Evolutionary conservation across 2,329 filamentous ascomycete species (phyloP).

Genomic region (Diplodia intermedia): DNA sequence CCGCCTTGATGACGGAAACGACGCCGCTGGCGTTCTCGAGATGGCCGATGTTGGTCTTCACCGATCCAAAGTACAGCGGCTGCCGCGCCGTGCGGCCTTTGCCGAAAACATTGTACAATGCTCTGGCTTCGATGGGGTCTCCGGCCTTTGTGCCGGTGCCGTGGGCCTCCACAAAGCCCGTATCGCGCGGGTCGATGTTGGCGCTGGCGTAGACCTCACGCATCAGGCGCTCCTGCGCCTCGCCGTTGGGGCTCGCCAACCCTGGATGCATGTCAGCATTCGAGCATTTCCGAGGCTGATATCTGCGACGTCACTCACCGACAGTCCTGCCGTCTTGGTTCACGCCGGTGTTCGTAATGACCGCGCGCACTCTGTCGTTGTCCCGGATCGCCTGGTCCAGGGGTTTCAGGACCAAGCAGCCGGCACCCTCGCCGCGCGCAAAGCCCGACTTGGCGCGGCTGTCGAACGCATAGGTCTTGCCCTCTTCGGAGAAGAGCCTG

Average conservation of each 20-base stretch:
- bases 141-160: constrained; percentile 67
- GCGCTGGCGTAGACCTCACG: constrained; percentile 46
- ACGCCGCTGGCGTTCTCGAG: constrained; percentile 43
- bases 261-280: constrained; percentile 44
- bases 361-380: constrained; percentile 59
- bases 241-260: constrained; percentile 64
- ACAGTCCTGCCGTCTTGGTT: constrained; percentile 58
- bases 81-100: constrained; percentile 38
- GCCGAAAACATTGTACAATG: constrained; percentile 31
- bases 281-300: too few species aligned
- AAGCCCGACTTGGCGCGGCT: constrained; percentile 66
- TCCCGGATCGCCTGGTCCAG: constrained; percentile 64
- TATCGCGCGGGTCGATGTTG: constrained; percentile 40
- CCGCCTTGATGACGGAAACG: constrained; percentile 41
- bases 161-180: constrained; percentile 45
- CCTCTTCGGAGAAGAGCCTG: constrained; percentile 43
- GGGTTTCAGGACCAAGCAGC: constrained; percentile 64
- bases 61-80: constrained; percentile 35
- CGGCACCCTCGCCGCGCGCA: constrained; percentile 68
- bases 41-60: constrained; percentile 45
- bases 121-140: constrained; percentile 41
- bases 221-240: constrained; percentile 51
- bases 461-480: constrained; percentile 52
- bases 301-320: not conserved
- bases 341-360: constrained; percentile 52